These are phyloP conservation scores for Globisporangium abappressorium DNA, from an alignment of 352 stramenopile species.

Conservation along the genomic window DNA sequence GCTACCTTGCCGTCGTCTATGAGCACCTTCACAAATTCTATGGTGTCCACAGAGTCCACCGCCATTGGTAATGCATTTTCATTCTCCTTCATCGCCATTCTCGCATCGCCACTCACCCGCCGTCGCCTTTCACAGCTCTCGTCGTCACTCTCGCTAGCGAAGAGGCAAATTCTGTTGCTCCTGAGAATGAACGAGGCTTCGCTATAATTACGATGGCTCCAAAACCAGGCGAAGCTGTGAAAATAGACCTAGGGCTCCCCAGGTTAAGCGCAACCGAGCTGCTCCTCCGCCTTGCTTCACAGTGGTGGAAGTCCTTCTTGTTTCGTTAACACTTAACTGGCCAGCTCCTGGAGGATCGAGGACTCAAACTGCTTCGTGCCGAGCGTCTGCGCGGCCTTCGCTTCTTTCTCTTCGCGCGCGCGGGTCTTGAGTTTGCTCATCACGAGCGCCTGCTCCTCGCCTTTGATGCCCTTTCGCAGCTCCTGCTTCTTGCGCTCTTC, in stretches of 20 bases:
- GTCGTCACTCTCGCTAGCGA: background rate
- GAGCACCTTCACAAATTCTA: background rate
- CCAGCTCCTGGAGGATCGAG: slow-evolving; percentile 47
- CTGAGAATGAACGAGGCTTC: background rate
- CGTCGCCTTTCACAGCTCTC: background rate
- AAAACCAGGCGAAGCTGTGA: background rate
- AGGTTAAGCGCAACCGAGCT: no score
- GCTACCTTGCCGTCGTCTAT: background rate
- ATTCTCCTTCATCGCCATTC: background rate
- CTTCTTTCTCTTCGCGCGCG: slow-evolving; percentile 34
- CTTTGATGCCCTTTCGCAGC: slow-evolving; percentile 27
- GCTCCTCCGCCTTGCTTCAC: no score
- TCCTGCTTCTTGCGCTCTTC: slow-evolving; percentile 39
- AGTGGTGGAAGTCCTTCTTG: no score
- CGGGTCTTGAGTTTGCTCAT: slow-evolving; percentile 33
- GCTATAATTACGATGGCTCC: background rate
- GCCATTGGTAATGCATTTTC: background rate
- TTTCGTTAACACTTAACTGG: slow-evolving; percentile 8
- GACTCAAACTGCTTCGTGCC: slow-evolving; percentile 51
- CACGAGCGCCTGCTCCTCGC: slow-evolving; percentile 25
- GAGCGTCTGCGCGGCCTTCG: slow-evolving; percentile 27
- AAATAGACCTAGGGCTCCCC: background rate
- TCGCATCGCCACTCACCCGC: background rate
- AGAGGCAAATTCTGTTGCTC: background rate
- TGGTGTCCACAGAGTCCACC: background rate